These are phyloP conservation scores for Diaporthe capsici DNA, from an alignment of 2,329 filamentous ascomycete genomes.

Conservation along the genomic window DNA sequence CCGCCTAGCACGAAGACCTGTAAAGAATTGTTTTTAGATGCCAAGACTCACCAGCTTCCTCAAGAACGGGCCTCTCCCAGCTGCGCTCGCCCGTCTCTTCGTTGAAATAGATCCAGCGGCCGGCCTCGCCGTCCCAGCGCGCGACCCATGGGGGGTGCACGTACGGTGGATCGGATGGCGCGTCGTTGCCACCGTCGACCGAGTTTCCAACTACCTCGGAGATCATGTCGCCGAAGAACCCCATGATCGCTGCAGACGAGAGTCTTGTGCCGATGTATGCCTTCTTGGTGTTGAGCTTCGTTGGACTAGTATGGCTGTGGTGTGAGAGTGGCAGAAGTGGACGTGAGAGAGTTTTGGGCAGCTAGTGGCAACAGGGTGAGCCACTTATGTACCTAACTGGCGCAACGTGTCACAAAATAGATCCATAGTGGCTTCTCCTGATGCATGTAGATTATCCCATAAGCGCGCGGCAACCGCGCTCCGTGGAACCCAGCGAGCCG, in stretches of 20 bases:
- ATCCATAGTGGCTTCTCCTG: conserved; percentile 8
- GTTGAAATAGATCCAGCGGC: conserved; percentile 40
- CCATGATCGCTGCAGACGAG: conserved; percentile 14
- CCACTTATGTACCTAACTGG: not conserved
- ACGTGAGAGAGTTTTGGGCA: not conserved
- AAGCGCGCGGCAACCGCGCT: conserved; percentile 9
- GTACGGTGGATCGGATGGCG: conserved; percentile 32
- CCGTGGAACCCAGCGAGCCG: conserved; percentile 4
- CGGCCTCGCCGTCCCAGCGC: conserved; percentile 37
- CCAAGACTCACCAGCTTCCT: conserved; percentile 34
- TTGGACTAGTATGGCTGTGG: not conserved
- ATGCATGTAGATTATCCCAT: not conserved
- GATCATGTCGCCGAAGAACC: conserved; percentile 32
- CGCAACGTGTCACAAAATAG: conserved; percentile 19
- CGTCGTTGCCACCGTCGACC: conserved; percentile 25
- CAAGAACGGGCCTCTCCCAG: conserved; percentile 34
- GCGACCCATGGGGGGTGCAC: conserved; percentile 36
- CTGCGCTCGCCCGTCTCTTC: conserved; percentile 39
- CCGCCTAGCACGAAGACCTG: not conserved
- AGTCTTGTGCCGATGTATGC: not conserved
- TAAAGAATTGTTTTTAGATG: accelerated
- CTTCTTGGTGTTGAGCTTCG: not conserved
- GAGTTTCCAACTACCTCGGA: conserved; percentile 31
- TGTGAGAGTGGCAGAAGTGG: not conserved
- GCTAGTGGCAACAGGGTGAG: not conserved